Conservation (phyloP, 1,284 basidiomycete genomes). For the Pholiota adiposa region DNA sequence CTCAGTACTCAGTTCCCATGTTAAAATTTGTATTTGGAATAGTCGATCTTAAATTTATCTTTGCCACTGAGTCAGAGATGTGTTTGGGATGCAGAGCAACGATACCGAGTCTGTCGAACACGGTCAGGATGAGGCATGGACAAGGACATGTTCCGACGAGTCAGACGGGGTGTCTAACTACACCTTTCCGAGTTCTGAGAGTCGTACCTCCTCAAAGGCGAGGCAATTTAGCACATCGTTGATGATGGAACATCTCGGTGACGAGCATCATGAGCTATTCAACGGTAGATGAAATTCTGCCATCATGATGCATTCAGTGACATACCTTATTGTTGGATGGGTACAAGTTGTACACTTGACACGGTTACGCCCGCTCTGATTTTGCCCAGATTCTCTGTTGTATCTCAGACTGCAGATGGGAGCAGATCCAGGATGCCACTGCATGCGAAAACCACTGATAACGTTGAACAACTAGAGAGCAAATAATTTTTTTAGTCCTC, state of each 20-base stretch:
- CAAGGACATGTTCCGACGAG: neutral
- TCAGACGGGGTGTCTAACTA: neutral
- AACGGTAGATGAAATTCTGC: neutral
- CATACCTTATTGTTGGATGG: neutral
- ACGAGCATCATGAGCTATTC: neutral
- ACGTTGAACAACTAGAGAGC: neutral
- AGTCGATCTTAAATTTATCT: neutral
- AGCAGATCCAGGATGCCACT: neutral
- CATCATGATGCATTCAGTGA: neutral
- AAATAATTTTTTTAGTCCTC: slow-evolving; percentile 1
- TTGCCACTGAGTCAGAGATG: neutral
- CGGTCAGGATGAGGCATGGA: neutral
- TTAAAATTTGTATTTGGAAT: neutral
- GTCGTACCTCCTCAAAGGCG: neutral
- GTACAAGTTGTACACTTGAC: neutral
- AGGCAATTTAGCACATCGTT: neutral
- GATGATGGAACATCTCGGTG: neutral
- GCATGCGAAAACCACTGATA: neutral
- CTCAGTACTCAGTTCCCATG: neutral
- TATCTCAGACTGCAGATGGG: neutral
- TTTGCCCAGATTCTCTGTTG: neutral
- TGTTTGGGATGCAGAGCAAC: neutral
- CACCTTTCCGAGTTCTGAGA: neutral
- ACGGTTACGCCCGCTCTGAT: neutral
- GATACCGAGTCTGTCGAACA: neutral